A percentile compares a stretch with the other conserved stretches of the same genome.
phyloP scores from a whole-genome alignment of 2,329 filamentous ascomycete genomes.

The Colletotrichum australisinense region DNA sequence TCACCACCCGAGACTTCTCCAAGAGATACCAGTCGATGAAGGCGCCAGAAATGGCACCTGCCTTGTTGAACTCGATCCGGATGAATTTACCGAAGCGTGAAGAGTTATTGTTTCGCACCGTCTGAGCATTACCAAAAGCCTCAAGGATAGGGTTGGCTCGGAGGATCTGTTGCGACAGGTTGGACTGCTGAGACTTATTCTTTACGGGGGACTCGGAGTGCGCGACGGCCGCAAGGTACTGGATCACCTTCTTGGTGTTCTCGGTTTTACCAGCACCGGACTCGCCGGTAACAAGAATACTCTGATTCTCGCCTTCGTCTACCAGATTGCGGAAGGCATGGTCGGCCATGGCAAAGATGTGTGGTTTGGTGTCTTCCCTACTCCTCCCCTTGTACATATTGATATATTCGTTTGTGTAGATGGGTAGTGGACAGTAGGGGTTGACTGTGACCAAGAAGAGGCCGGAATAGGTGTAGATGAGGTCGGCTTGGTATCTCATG shows the following conservation, averaged over 20 bases:
- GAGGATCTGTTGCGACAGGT: slow-evolving; percentile 94
- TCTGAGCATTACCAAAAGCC: slow-evolving; percentile 98
- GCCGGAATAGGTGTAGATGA: slow-evolving; percentile 98
- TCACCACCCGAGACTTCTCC: slow-evolving; percentile 97
- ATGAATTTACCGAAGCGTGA: slow-evolving; percentile 99
- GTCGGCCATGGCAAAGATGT: slow-evolving; percentile 98
- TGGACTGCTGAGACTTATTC: slow-evolving; percentile 75
- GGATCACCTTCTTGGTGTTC: slow-evolving; percentile 99
- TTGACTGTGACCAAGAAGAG: slow-evolving; percentile 97
- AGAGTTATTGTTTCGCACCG: slow-evolving; percentile 97
- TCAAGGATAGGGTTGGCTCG: slow-evolving; percentile 97
- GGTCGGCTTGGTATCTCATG: slow-evolving; percentile 92
- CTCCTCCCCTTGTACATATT: slow-evolving; percentile 96
- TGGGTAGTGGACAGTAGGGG: slow-evolving; percentile 93
- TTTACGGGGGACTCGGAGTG: slow-evolving; percentile 79
- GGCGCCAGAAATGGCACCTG: slow-evolving; percentile 91
- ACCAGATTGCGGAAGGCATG: slow-evolving; percentile 96
- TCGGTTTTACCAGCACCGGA: slow-evolving; percentile 98
- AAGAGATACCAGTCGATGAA: slow-evolving; percentile 99
- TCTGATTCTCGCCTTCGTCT: slow-evolving; percentile 95
- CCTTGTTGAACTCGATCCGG: slow-evolving; percentile 90
- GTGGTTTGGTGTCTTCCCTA: slow-evolving; percentile 93
- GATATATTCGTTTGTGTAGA: slow-evolving; percentile 96
- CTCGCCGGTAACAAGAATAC: slow-evolving; percentile 96
- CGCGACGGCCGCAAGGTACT: slow-evolving; percentile 95